Evolutionary conservation across 164 flowering plant species (phyloP).

Genomic region (Vitis rupestris): DNA sequence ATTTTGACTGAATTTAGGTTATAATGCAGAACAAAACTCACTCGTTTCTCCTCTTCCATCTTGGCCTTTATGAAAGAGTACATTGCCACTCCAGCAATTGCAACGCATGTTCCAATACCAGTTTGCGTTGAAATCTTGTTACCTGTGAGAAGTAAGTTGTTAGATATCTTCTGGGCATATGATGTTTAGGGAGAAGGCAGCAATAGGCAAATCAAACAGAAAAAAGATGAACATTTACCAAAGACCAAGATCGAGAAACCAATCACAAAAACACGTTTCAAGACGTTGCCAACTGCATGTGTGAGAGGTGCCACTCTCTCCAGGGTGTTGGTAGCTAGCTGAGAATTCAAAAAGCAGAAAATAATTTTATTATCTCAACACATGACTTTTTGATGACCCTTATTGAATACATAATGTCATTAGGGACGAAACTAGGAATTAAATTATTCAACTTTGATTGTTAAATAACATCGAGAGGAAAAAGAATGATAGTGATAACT

Average conservation of each 20-base stretch:
- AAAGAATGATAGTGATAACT: too few species aligned
- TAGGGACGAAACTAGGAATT: background rate
- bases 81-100: constrained; percentile 88
- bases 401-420: background rate
- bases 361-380: background rate
- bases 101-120: constrained; percentile 87
- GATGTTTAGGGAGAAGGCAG: background rate
- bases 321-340: constrained; percentile 94
- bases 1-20: background rate
- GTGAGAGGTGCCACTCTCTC: constrained; percentile 99
- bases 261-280: constrained; percentile 96
- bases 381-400: background rate
- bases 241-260: constrained; percentile 88
- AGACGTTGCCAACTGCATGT: constrained; percentile 95
- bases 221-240: constrained; percentile 39
- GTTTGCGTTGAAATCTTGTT: constrained; percentile 91
- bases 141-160: constrained; percentile 43
- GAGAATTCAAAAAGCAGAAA: constrained; percentile 19
- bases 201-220: background rate
- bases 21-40: constrained; percentile 25
- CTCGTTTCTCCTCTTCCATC: constrained; percentile 92
- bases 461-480: too few species aligned
- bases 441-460: too few species aligned
- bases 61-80: constrained; percentile 90
- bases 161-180: background rate